Evolutionary conservation across 306 rosid species (phyloP), one percentile per base, ranked within the genome.

Genomic region (Quercus rubra): DNA sequence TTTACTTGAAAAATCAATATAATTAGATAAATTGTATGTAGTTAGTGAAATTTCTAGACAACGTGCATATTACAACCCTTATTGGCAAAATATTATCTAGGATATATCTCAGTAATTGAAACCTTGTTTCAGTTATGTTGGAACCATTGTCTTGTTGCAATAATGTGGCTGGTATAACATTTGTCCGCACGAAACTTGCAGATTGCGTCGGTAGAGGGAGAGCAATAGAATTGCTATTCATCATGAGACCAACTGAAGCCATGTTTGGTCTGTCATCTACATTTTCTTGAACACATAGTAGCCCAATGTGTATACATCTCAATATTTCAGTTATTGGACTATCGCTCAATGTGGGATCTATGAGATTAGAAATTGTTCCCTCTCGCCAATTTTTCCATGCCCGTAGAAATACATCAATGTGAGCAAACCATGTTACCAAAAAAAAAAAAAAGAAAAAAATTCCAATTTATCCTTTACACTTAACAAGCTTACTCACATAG

Each of bases 211-310:
- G 79, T 15, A 11, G 7, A 21, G 71, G 17, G n/a, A 61, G 64
- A 12, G 52, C 55, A 4, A 64, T 46, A 17, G 71, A 57, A 49
- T 46, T 6, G 68, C 75, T 70, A 55, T 70, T 84, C 1, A 84
- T 74, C 82, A 80, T 85, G 19, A 79, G 74, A 82, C 79, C 71
- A 23, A 85, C 5, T 17, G 71, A 55, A 18, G 56, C 54, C 84
- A 82, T 85, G 13, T 81, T 64, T 0, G 84, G 86, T 61, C 86
- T 77, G 0, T 70, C 21, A 18, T 23, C 57, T 15, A 76, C 55
- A 73, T 84, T 59, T 71, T 84, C 79, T 35, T 80, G 77, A 33
- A 84, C 87, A 49, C 87, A 84, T 4, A 84, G 33, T 20, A 84
- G 57, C 12, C 67, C 84, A 21, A 85, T 76, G 46, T 82, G 83